Evolutionary conservation across 2,329 filamentous ascomycete genomes (phyloP).

Genomic region (Fusarium paranaense): DNA sequence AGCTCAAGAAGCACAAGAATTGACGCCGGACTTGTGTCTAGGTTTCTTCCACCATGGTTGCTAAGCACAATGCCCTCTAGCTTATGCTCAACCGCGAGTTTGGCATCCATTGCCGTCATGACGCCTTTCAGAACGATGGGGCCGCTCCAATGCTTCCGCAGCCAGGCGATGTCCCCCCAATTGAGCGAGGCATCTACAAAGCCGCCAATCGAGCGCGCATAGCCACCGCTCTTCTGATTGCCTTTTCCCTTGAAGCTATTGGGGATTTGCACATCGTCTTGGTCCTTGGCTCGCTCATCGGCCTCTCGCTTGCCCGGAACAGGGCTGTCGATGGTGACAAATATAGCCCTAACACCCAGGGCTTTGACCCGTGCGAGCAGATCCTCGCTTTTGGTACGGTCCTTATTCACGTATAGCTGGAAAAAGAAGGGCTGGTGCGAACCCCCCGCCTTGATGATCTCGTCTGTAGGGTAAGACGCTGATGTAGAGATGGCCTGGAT

Average conservation of each 20-base stretch:
- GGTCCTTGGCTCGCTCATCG: conserved; percentile 8
- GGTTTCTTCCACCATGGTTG: background rate
- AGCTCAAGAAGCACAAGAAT: background rate
- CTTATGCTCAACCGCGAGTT: conserved; percentile 23
- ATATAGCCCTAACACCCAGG: conserved; percentile 13
- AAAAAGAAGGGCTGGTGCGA: conserved; percentile 7
- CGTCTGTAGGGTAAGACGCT: conserved; percentile 12
- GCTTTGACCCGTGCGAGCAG: background rate
- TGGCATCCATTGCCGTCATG: conserved; percentile 73
- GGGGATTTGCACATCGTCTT: background rate
- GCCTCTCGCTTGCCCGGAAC: conserved; percentile 22
- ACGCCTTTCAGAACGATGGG: conserved; percentile 76
- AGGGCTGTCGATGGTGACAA: conserved; percentile 19
- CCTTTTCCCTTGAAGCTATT: conserved; percentile 48
- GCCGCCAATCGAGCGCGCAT: conserved; percentile 61
- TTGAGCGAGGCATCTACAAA: conserved; percentile 68
- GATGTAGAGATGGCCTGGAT: conserved; percentile 15
- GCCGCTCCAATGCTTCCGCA: conserved; percentile 61
- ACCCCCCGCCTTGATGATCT: background rate
- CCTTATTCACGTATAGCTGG: conserved; percentile 30
- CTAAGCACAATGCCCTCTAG: background rate
- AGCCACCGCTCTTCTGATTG: conserved; percentile 67
- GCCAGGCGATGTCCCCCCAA: conserved; percentile 76
- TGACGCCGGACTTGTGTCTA: background rate
- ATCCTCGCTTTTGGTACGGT: conserved; percentile 12